phyloP scores from a whole-genome alignment of 768 basidiomycete genomes.

The Trametes cinnabarina region DNA sequence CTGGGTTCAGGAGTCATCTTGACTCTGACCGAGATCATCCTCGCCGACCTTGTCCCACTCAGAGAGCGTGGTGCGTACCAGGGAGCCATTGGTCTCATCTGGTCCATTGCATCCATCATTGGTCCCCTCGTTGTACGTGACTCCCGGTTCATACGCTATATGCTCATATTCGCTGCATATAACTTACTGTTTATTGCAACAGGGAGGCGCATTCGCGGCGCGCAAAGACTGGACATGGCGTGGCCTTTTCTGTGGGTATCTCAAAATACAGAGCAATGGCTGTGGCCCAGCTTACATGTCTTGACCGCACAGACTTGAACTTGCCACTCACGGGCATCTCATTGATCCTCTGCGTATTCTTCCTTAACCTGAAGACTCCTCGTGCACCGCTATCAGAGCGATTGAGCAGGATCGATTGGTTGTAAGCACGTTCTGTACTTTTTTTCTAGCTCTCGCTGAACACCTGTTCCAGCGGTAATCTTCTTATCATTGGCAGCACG shows the following conservation, averaged over 20 bases:
- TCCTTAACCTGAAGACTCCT: constrained; percentile 20
- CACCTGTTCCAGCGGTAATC: constrained; percentile 22
- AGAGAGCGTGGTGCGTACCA: constrained; percentile 34
- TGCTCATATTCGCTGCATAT: not conserved
- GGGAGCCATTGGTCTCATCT: constrained; percentile 28
- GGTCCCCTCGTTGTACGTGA: constrained; percentile 11
- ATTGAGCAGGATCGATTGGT: constrained; percentile 26
- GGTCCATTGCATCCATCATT: constrained; percentile 17
- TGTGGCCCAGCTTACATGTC: not conserved
- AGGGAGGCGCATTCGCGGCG: constrained; percentile 27
- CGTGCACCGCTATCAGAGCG: constrained; percentile 25
- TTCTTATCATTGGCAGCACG: constrained; percentile 19
- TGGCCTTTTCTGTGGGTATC: constrained; percentile 8
- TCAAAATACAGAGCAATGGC: not conserved
- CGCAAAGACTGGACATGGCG: constrained; percentile 9
- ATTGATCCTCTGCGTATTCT: not conserved
- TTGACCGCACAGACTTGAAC: not conserved
- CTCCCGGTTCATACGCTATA: not conserved
- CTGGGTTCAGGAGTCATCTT: constrained; percentile 31
- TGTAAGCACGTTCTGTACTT: constrained; percentile 1
- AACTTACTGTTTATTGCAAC: not conserved
- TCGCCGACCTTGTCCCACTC: constrained; percentile 38
- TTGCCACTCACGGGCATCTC: constrained; percentile 1
- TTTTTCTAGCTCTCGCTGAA: not conserved
- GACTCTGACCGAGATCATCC: constrained; percentile 31